Evolutionary conservation across 179 eudicot species (phyloP).

Genomic region (Amaranthus tricolor): DNA sequence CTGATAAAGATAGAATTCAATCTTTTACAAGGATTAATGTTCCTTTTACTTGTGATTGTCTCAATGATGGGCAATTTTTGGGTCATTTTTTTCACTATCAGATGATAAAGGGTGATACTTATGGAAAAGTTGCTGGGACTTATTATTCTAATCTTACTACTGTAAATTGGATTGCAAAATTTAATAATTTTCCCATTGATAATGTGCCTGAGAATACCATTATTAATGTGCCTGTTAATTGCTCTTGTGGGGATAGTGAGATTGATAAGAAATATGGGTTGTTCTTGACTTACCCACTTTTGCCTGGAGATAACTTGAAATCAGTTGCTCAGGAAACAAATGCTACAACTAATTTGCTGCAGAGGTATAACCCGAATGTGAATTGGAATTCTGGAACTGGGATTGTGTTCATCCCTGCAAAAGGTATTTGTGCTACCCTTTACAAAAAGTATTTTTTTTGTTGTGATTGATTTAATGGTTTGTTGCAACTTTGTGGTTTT

Average conservation of each 20-base stretch:
- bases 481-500: neutral
- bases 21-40: constrained; percentile 30
- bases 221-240: constrained; percentile 47
- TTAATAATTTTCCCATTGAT: constrained; percentile 23
- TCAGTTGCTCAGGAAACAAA: constrained; percentile 23
- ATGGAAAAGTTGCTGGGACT: constrained; percentile 25
- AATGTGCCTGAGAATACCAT: constrained; percentile 19
- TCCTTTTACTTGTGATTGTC: constrained; percentile 54
- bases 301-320: constrained; percentile 32
- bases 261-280: constrained; percentile 43
- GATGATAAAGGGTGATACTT: constrained; percentile 38
- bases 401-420: constrained; percentile 44
- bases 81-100: constrained; percentile 41
- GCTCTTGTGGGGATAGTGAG: constrained; percentile 42
- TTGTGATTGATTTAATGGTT: neutral
- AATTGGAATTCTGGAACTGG: constrained; percentile 35
- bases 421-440: constrained; percentile 30
- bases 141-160: constrained; percentile 51
- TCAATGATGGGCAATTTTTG: constrained; percentile 32
- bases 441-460: neutral
- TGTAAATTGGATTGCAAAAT: constrained; percentile 19
- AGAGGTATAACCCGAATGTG: constrained; percentile 37
- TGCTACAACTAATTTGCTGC: constrained; percentile 27
- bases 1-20: constrained; percentile 32
- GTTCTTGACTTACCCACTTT: constrained; percentile 52